Evolutionary conservation across 1,284 basidiomycete genomes (phyloP), one percentile per base, ranked within the genome.

Genomic region (Puccinia hordei): DNA sequence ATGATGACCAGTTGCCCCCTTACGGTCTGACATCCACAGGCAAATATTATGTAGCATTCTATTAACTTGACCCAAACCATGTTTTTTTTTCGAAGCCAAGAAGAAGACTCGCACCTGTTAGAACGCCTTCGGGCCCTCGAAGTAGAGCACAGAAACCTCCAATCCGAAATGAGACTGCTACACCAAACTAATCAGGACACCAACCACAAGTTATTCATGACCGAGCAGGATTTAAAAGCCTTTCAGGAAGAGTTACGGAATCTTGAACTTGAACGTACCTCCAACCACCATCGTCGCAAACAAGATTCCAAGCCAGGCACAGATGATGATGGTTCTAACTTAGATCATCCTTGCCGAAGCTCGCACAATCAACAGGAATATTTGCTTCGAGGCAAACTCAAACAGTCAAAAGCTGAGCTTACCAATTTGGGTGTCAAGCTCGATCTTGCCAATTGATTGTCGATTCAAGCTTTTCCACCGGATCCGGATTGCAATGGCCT

Each of bases 361-460:
- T 89, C 90, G 82, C 85, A 88, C n/a, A 87, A 88, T 77, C 87
- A 88, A 15, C 90, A 91, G 80, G 86, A 87, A 4, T 91, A 92
- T 82, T 88, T 85, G 59, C 88, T 87, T 81, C 87, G 89, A 91
- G 84, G 91, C 93, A 82, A 90, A 89, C 0, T 86, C 85, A 59
- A 82, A 90, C 1, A 89, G 92, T 8, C 88, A 89, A 0, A 93
- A 94, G 35, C 87, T 95, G 81, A 92, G 90, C 10, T 89, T 89
- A 59, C 68, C 3, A 82, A 91, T 90, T 84, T 89, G 87, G 24
- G 76, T 82, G 83, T 44, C 8, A 35, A 46, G 61, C 17, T 57
- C 38, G 35, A 57, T 49, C 80, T 30, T 33, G 53, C 55, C 30
- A 53, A 55, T n/a, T n/a, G n/a, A n/a, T n/a, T n/a, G n/a, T n/a